These are phyloP conservation scores for Solanum rostratum DNA, from an alignment of 257 asterid genomes.

Conservation along the genomic window DNA sequence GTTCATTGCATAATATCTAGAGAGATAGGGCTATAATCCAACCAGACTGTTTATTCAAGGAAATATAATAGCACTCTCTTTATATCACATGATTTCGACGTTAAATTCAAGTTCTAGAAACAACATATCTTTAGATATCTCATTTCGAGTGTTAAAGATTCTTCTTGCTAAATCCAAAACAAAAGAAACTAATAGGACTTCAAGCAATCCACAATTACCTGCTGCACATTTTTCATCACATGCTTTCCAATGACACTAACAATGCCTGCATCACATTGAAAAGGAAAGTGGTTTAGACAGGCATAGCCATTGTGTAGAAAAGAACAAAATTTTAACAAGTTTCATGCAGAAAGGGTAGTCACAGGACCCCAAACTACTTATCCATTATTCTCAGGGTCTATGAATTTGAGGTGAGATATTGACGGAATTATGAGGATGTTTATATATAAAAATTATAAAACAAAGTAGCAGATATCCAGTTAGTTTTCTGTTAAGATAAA, in stretches of 20 bases:
- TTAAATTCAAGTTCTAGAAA: not conserved
- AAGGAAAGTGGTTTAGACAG: not conserved
- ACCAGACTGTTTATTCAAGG: not conserved
- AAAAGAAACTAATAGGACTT: not conserved
- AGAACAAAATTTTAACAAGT: not conserved
- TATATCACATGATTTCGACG: not conserved
- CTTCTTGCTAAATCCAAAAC: not conserved
- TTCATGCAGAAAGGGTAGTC: not conserved
- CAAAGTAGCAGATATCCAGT: not conserved
- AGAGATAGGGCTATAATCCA: not conserved
- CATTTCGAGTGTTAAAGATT: not conserved
- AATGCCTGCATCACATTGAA: conserved; percentile 1
- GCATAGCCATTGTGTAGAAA: not conserved
- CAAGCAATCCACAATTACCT: not conserved
- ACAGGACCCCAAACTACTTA: not conserved
- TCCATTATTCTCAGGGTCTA: not conserved
- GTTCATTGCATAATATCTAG: not conserved
- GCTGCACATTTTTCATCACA: conserved; percentile 5
- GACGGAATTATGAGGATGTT: not conserved
- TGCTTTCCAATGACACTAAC: not conserved
- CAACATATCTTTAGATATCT: not conserved
- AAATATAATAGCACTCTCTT: not conserved
- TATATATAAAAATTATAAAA: not conserved
- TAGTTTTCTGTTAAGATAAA: not conserved
- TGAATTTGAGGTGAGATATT: not conserved